Base-by-base conservation (phyloP, 768 basidiomycete genomes). In the Crepidotus variabilis region DNA sequence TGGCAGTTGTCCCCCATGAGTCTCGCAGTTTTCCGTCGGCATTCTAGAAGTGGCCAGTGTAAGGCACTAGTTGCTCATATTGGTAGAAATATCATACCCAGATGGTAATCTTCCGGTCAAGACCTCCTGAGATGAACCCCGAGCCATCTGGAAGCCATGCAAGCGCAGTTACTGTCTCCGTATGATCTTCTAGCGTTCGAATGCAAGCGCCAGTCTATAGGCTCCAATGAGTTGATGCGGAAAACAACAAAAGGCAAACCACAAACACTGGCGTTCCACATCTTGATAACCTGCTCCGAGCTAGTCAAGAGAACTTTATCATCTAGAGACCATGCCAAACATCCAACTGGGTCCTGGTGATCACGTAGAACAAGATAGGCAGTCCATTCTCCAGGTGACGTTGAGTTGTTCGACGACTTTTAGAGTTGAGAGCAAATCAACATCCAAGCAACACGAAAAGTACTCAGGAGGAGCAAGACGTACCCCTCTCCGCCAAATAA, bases 281-380 rank as follows among this genome's bases (percentile, higher is more conserved):
- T 77, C 73, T 89, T 88, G 69, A 99, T 87, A 50, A 75, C 69
- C 48, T 87, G 78, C 60, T 98, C 94, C 21, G 92, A 80, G 39
- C 88, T 86, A 6, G 93, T 94, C 46, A 97, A 78, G 57, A 99
- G 75, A 60, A 90, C 78, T 18, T 82, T 74, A 65, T 95, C 94
- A 64, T 98, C 93, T 51, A 88, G 78, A 23, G 97, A 98, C 95
- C 96, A 99, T 1, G 94, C 87, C 57, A 99, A 73, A 62, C 86
- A 88, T 47, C 86, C 86, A 2, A 98, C 87, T 8, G 85, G 67
- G 66, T 88, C 88, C 23, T 78, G 77, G 68, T 97, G 94, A n/a
- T 88, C 92, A 36, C 80, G 74, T 52, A 98, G 72, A 24, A 80
- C 80, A 57, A 75, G 75, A 60, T 84, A 80, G 48, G 78, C 76